phyloP scores from a whole-genome alignment of 148 eudicot genomes.

The Limonium bicolor region DNA sequence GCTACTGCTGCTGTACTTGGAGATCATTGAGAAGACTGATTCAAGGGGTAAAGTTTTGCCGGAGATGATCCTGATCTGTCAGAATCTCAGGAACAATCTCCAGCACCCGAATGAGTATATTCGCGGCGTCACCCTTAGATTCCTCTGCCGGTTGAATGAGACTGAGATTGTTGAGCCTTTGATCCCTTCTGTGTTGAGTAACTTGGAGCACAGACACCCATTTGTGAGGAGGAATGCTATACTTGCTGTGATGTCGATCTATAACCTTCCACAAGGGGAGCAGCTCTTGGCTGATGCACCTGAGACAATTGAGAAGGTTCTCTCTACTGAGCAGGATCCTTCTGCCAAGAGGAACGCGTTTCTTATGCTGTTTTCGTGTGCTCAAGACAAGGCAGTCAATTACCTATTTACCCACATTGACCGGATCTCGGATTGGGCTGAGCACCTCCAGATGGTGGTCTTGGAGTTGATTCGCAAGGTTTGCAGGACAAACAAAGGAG shows the following conservation, averaged over 20 bases:
- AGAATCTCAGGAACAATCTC: slow-evolving; percentile 55
- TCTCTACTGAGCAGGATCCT: slow-evolving; percentile 56
- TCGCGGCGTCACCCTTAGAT: slow-evolving; percentile 69
- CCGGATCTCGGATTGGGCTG: slow-evolving; percentile 71
- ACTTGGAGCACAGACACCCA: slow-evolving; percentile 61
- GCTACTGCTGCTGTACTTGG: slow-evolving; percentile 53
- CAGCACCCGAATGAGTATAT: slow-evolving; percentile 76
- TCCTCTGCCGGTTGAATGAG: slow-evolving; percentile 58
- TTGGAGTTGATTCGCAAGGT: slow-evolving; percentile 83
- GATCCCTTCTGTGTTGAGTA: slow-evolving; percentile 51
- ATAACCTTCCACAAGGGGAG: slow-evolving; percentile 82
- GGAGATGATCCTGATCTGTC: slow-evolving; percentile 76
- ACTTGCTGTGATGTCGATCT: slow-evolving; percentile 53
- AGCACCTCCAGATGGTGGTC: slow-evolving; percentile 83
- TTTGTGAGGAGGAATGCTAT: slow-evolving; percentile 70
- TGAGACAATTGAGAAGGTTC: slow-evolving; percentile 57
- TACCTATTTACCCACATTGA: slow-evolving; percentile 65
- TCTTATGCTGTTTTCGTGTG: slow-evolving; percentile 76
- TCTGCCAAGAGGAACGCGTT: slow-evolving; percentile 91
- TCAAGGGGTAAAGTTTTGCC: slow-evolving; percentile 47
- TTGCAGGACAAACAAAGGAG: slow-evolving; percentile 68
- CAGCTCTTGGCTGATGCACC: slow-evolving; percentile 56
- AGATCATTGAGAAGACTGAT: slow-evolving; percentile 72
- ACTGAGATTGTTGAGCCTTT: slow-evolving; percentile 56
- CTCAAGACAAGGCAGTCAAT: slow-evolving; percentile 75